Conservation (phyloP, 1,284 basidiomycete species). For the Microstroma glucosiphilum region DNA sequence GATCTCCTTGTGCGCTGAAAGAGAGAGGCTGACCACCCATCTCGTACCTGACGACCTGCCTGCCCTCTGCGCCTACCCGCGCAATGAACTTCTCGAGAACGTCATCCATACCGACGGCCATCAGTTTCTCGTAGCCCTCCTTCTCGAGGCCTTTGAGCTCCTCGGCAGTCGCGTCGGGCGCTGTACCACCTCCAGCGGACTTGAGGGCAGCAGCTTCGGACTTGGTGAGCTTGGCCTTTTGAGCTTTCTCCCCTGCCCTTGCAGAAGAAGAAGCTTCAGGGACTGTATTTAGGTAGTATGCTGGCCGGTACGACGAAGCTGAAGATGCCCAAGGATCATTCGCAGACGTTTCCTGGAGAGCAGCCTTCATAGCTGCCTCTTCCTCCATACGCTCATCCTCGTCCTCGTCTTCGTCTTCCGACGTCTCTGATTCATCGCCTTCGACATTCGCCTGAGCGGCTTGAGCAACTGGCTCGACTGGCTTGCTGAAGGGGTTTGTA, state of each 20-base stretch:
- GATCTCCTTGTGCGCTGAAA: constrained; percentile 30
- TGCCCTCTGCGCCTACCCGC: constrained; percentile 30
- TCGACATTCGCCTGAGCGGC: neutral
- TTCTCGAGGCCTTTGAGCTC: constrained; percentile 28
- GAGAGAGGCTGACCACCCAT: constrained; percentile 40
- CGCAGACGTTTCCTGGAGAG: constrained; percentile 17
- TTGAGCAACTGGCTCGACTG: neutral
- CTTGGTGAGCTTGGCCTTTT: neutral
- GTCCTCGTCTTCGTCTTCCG: constrained; percentile 22
- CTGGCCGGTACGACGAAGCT: constrained; percentile 25
- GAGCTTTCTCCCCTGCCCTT: constrained; percentile 19
- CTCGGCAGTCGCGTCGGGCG: constrained; percentile 16
- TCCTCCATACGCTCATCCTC: constrained; percentile 40
- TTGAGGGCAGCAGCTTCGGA: neutral
- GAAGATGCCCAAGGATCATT: constrained; percentile 30
- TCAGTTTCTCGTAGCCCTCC: constrained; percentile 44
- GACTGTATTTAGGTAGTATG: constrained; percentile 42
- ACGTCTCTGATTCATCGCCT: constrained; percentile 6
- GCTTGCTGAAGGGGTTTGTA: neutral
- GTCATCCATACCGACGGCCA: constrained; percentile 39
- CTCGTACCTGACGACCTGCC: constrained; percentile 48
- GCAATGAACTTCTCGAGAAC: constrained; percentile 44
- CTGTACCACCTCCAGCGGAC: constrained; percentile 14
- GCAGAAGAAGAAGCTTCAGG: constrained; percentile 39
- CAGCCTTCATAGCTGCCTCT: constrained; percentile 46